Conservation (phyloP, 768 basidiomycete species). For the Tylopilus balloui region DNA sequence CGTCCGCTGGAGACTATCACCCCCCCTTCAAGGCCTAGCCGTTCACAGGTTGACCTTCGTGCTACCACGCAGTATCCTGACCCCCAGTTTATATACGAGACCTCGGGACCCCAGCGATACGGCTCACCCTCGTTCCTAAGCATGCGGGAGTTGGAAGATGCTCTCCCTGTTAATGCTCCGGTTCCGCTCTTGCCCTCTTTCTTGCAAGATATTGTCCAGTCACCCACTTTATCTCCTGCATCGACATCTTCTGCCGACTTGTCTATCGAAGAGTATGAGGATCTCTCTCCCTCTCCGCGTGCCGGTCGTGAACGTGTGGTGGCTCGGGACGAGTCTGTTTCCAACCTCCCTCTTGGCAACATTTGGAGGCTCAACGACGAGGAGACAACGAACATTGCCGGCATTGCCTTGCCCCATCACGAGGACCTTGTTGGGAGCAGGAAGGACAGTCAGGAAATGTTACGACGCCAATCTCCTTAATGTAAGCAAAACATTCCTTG, state of each 20-base stretch:
- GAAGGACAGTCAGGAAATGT: conserved; percentile 38
- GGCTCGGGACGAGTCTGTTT: conserved; percentile 25
- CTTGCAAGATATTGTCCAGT: conserved; percentile 68
- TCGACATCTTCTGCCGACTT: conserved; percentile 64
- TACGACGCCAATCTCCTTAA: conserved; percentile 28
- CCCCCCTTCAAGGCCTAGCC: conserved; percentile 37
- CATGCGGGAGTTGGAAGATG: conserved; percentile 22
- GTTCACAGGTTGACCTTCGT: conserved; percentile 43
- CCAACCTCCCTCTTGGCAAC: conserved; percentile 38
- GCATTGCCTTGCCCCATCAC: conserved; percentile 45
- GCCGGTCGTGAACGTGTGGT: conserved; percentile 26
- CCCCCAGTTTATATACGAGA: conserved; percentile 66
- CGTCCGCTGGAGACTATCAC: conserved; percentile 37
- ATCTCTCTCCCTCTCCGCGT: conserved; percentile 29
- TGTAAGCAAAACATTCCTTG: conserved; percentile 7
- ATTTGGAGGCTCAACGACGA: conserved; percentile 76
- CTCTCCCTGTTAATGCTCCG: conserved; percentile 32
- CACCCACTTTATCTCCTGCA: conserved; percentile 60
- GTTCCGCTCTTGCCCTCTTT: conserved; percentile 70
- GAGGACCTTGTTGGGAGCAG: conserved; percentile 37
- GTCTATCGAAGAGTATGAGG: conserved; percentile 55
- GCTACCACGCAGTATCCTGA: conserved; percentile 42
- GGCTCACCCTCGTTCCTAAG: conserved; percentile 38
- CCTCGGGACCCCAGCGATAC: conserved; percentile 42
- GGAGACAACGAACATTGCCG: conserved; percentile 54